These are phyloP conservation scores for Chytriomyces sp. DNA, from an alignment of 192 early-diverging fungal genomes.

Conservation along the genomic window DNA sequence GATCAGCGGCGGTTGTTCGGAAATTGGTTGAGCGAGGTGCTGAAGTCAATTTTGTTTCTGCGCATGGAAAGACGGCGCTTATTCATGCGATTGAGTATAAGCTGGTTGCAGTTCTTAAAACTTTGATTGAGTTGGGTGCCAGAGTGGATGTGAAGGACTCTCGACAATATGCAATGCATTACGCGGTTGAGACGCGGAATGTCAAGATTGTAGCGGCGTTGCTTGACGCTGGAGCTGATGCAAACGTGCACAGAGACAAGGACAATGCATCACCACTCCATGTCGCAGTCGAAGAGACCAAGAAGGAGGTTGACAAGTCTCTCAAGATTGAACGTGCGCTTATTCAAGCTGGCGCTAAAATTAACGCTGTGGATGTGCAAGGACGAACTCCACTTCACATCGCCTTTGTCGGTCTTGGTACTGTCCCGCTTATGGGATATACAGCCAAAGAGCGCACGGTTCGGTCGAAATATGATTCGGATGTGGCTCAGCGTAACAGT, in stretches of 20 bases:
- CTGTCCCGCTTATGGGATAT: conserved; percentile 49
- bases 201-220: conserved; percentile 47
- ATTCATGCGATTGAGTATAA: conserved; percentile 26
- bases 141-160: conserved; percentile 41
- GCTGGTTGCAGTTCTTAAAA: not conserved
- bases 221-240: conserved; percentile 48
- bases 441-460: conserved; percentile 29
- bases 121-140: conserved; percentile 20
- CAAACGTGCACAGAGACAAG: conserved; percentile 24
- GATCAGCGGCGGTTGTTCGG: conserved; percentile 17
- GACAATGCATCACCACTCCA: conserved; percentile 53
- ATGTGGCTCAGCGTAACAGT: not conserved
- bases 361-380: conserved; percentile 58
- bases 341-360: conserved; percentile 43
- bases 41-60: conserved; percentile 24
- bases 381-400: conserved; percentile 60
- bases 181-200: conserved; percentile 49
- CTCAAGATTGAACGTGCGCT: conserved; percentile 55
- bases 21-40: conserved; percentile 37
- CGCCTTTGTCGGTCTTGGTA: conserved; percentile 45
- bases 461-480: conserved; percentile 29
- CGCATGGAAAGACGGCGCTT: conserved; percentile 30
- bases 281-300: conserved; percentile 53
- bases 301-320: conserved; percentile 52
- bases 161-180: conserved; percentile 45